Evolutionary conservation across 768 basidiomycete genomes (phyloP), one percentile per base, ranked within the genome.

Genomic region (Rhodosporidiobolus odoratus): DNA sequence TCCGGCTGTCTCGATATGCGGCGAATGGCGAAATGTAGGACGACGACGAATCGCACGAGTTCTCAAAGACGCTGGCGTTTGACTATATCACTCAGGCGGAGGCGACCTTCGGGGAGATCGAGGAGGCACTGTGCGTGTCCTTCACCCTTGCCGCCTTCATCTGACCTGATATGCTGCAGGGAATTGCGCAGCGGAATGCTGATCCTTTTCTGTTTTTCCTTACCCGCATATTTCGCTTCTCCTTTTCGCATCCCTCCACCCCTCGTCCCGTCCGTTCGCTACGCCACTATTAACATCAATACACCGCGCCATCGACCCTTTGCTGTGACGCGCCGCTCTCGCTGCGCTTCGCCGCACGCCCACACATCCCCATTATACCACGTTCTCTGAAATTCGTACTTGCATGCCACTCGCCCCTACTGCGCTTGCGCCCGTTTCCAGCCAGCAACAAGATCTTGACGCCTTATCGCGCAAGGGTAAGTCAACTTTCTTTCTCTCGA

Each of bases 71-170:
- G 48, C 94, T 97, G 87, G 88, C 88, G 21, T 79, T 81, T 76
- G 89, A 86, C 1, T 99, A 90, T 80, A 90, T 93, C 78, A 79
- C 81, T 1, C 96, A 99, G 79, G 91, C 90, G 0, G 83, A 82
- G 23, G 75, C 81, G 27, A 95, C 92, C 0, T 92, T 99, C 69
- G 77, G 80, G 15, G 80, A 87, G 43, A 94, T 99, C 87, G 87
- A 91, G 75, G 78, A 82, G 1, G 86, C 86, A 40, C 82, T 93
- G 92, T 97, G 78, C 81, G 92, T 80, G n/a, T 10, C 16, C 58
- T 40, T 21, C 25, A 47, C 34, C 17, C 47, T 27, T 48, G 53
- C 25, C 32, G 2, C 21, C 23, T 25, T 16, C 3, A 32, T 0
- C 2, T n/a, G n/a, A n/a, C n/a, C n/a, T n/a, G n/a, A n/a, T n/a